A percentile compares a stretch with the other conserved stretches of the same genome.
Conservation (phyloP, 805 yeast genomes). For the Cyberlindnera meyerae region DNA sequence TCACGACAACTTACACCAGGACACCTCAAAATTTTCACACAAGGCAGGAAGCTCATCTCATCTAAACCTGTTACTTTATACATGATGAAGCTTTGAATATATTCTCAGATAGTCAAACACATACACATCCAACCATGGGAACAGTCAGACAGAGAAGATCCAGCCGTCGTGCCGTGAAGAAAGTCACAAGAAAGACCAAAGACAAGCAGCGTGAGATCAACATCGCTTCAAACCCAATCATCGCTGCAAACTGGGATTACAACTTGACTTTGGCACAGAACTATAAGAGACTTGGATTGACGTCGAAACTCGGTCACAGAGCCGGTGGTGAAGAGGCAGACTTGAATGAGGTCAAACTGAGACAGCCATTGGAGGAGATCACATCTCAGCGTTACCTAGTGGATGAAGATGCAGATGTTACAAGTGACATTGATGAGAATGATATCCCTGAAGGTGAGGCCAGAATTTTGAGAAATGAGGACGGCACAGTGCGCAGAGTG, state of each 20-base stretch:
- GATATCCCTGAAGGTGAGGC: slow-evolving; percentile 78
- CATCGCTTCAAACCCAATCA: slow-evolving; percentile 69
- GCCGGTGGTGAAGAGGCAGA: slow-evolving; percentile 81
- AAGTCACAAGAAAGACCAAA: slow-evolving; percentile 64
- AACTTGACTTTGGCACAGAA: slow-evolving; percentile 78
- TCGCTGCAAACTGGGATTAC: slow-evolving; percentile 89
- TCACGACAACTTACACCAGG: slow-evolving; percentile 1
- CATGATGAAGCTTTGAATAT: neutral
- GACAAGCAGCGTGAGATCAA: slow-evolving; percentile 65
- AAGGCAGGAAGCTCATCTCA: slow-evolving; percentile 4
- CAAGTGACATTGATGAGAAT: slow-evolving; percentile 29
- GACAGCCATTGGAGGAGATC: slow-evolving; percentile 26
- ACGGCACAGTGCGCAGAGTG: slow-evolving; percentile 61
- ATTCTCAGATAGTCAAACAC: neutral
- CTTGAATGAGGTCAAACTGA: slow-evolving; percentile 33
- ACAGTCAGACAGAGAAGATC: slow-evolving; percentile 84
- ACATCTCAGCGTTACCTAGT: slow-evolving; percentile 10
- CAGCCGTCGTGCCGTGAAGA: slow-evolving; percentile 64
- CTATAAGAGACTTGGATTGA: slow-evolving; percentile 75
- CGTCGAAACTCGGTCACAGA: slow-evolving; percentile 55
- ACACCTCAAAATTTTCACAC: slow-evolving; percentile 1
- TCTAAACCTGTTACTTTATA: neutral
- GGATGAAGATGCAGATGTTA: slow-evolving; percentile 26
- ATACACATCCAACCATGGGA: slow-evolving; percentile 36
- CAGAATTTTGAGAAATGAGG: slow-evolving; percentile 62